These are phyloP conservation scores for Vigna reflexopilosa DNA, from an alignment of 306 rosid genomes.

Conservation along the genomic window DNA sequence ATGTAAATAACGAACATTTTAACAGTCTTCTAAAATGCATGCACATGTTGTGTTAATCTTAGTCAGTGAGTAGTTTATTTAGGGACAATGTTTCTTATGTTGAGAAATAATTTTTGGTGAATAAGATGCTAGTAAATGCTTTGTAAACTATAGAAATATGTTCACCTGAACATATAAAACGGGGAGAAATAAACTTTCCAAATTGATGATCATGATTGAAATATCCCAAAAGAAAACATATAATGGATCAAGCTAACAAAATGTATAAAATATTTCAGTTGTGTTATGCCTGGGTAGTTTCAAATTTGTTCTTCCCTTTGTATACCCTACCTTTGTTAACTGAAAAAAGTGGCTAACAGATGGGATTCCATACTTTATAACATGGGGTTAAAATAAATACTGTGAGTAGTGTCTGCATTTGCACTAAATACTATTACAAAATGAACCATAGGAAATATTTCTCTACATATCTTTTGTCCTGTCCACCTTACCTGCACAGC, in stretches of 20 bases:
- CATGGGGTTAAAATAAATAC: neutral
- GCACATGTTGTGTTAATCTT: slow-evolving; percentile 8
- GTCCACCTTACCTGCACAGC: neutral
- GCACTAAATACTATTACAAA: neutral
- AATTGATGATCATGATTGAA: neutral
- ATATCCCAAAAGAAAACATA: neutral
- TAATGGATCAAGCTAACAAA: neutral
- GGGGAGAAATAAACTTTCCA: neutral
- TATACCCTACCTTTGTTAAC: neutral
- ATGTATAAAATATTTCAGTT: neutral
- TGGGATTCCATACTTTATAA: neutral
- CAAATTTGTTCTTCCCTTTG: neutral
- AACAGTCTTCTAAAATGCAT: neutral
- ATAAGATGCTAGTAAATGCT: neutral
- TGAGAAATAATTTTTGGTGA: neutral
- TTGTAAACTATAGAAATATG: neutral
- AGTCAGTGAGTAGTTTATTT: neutral
- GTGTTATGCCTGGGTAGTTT: neutral
- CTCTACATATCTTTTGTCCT: neutral
- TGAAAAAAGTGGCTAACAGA: neutral
- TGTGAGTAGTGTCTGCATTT: neutral
- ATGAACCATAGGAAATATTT: neutral
- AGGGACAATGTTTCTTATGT: neutral
- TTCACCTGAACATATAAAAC: slow-evolving; percentile 26
- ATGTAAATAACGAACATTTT: no score